Evolutionary conservation across 257 asterid species (phyloP).

Genomic region (Mentha longifolia): DNA sequence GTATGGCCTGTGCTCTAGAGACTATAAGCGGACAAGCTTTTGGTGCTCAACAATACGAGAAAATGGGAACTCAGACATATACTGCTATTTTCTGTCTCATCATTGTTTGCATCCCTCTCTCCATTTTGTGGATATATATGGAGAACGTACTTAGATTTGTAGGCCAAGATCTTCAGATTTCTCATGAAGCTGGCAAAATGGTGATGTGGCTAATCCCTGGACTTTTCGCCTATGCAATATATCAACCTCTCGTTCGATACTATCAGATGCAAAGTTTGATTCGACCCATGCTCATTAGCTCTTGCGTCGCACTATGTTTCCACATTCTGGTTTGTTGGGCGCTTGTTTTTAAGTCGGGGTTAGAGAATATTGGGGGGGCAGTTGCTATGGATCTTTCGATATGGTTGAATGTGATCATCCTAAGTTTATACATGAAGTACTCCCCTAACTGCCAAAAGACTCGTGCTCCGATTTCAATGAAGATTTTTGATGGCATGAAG

Average conservation of each 20-base stretch:
- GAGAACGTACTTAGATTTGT: conserved; percentile 46
- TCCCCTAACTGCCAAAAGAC: conserved; percentile 58
- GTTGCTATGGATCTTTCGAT: conserved; percentile 54
- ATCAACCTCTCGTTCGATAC: conserved; percentile 57
- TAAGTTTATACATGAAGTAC: conserved; percentile 50
- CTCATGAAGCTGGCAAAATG: conserved; percentile 75
- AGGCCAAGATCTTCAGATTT: conserved; percentile 83
- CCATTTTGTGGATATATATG: conserved; percentile 61
- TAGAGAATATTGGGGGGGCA: conserved; percentile 60
- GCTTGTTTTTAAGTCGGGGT: conserved; percentile 50
- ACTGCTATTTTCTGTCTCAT: conserved; percentile 64
- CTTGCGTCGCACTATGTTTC: conserved; percentile 54
- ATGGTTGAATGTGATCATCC: conserved; percentile 62
- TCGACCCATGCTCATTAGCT: conserved; percentile 58
- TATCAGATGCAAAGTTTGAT: conserved; percentile 70
- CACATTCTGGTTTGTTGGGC: conserved; percentile 63
- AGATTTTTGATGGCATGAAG: conserved; percentile 52
- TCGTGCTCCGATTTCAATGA: conserved; percentile 57
- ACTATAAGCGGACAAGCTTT: conserved; percentile 83
- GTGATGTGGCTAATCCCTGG: conserved; percentile 66
- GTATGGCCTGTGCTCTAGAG: conserved; percentile 85
- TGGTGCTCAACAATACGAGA: conserved; percentile 80
- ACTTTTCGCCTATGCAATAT: conserved; percentile 62
- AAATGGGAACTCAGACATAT: conserved; percentile 76
- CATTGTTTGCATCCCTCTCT: conserved; percentile 59